Evolutionary conservation across 768 basidiomycete species (phyloP).

Genomic region (Tylopilus sp.): DNA sequence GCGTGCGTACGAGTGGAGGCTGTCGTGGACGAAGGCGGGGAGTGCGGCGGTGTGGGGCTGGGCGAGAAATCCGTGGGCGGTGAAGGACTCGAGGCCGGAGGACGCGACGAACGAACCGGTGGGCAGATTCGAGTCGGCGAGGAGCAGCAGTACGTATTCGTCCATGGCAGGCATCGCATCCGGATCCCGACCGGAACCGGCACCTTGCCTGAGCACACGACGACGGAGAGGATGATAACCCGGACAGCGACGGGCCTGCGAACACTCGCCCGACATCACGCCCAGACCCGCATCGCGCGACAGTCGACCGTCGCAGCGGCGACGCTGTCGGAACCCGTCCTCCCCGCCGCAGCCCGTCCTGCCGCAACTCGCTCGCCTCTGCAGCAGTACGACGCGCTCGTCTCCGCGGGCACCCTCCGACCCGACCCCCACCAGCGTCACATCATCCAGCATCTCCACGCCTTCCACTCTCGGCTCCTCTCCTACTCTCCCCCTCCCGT

Average conservation of each 20-base stretch:
- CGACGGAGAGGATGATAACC: constrained; percentile 4
- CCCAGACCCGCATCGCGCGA: constrained; percentile 5
- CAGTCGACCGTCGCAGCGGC: constrained; percentile 9
- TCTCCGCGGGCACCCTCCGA: constrained; percentile 51
- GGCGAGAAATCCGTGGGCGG: constrained; percentile 75
- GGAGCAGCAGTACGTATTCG: constrained; percentile 68
- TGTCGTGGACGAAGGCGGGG: constrained; percentile 64
- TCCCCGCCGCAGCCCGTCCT: not conserved
- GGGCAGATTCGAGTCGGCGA: constrained; percentile 91
- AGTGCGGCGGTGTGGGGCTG: constrained; percentile 22
- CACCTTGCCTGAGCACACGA: not conserved
- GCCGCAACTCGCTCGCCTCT: constrained; percentile 22
- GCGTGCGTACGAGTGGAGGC: constrained; percentile 72
- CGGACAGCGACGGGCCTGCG: constrained; percentile 1
- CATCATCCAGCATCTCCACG: constrained; percentile 80
- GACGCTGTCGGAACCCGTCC: not conserved
- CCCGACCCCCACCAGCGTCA: constrained; percentile 81
- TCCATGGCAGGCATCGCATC: constrained; percentile 16
- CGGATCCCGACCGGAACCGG: not conserved
- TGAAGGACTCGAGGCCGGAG: constrained; percentile 86
- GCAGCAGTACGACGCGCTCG: constrained; percentile 45
- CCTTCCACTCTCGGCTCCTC: constrained; percentile 67
- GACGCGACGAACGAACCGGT: constrained; percentile 97
- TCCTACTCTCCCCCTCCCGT: constrained; percentile 69
- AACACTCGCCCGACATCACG: not conserved